These are phyloP conservation scores for Colletotrichum acutatum DNA, from an alignment of 2,329 filamentous ascomycete genomes.

Conservation along the genomic window DNA sequence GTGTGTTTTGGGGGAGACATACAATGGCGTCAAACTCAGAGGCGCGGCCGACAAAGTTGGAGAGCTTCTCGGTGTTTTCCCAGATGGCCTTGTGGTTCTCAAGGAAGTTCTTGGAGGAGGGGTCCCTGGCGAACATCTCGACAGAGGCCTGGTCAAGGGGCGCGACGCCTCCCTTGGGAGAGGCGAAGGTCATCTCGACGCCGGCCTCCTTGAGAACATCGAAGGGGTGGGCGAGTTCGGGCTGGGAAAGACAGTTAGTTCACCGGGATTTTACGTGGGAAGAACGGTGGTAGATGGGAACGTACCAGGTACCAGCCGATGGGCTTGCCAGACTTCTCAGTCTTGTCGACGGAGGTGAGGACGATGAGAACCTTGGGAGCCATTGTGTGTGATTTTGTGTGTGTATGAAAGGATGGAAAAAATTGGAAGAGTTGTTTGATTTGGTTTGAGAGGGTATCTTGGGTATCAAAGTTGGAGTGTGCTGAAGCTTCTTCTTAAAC, in stretches of 20 bases:
- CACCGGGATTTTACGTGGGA: too few species aligned
- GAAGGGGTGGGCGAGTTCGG: slow-evolving; percentile 74
- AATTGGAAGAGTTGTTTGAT: neutral
- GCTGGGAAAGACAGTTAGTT: slow-evolving; percentile 46
- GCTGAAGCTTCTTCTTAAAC: neutral
- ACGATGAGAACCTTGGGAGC: slow-evolving; percentile 74
- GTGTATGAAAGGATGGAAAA: neutral
- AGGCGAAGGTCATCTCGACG: slow-evolving; percentile 67
- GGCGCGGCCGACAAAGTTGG: slow-evolving; percentile 64
- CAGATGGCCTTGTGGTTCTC: slow-evolving; percentile 68
- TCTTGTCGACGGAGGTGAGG: slow-evolving; percentile 70
- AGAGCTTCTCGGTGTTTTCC: slow-evolving; percentile 70
- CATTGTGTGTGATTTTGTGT: slow-evolving; percentile 15
- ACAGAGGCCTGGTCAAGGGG: slow-evolving; percentile 71
- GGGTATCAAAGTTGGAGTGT: neutral
- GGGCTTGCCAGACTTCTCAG: slow-evolving; percentile 60
- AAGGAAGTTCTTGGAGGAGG: slow-evolving; percentile 63
- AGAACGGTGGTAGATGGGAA: neutral
- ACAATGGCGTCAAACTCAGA: slow-evolving; percentile 70
- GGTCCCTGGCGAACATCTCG: slow-evolving; percentile 64
- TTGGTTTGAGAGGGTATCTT: neutral
- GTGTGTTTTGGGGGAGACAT: neutral
- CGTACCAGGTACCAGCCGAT: slow-evolving; percentile 79
- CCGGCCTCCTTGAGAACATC: slow-evolving; percentile 63
- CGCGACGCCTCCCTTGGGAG: slow-evolving; percentile 69